Percentiles rank a stretch among this genome's conserved stretches.
These are phyloP conservation scores for Trifolium fragiferum DNA, from an alignment of 306 rosid genomes.

Conservation along the genomic window DNA sequence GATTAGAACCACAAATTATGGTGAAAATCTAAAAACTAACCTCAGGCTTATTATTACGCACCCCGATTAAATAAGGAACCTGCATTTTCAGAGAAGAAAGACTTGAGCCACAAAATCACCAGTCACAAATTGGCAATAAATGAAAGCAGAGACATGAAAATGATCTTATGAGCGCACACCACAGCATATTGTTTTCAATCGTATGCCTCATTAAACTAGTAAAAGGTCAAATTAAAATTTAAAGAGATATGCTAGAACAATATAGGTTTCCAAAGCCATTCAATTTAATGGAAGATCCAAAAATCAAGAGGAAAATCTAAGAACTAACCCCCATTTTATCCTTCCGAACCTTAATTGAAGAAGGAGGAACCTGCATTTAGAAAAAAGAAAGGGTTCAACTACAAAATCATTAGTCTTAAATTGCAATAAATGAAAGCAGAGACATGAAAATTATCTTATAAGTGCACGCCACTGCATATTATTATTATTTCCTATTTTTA, in stretches of 20 bases:
- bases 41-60: slow-evolving; percentile 51
- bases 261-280: too few relatives aligned
- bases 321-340: too few relatives aligned
- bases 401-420: slow-evolving; percentile 26
- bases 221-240: not conserved
- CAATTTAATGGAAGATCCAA: too few relatives aligned
- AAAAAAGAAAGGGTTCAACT: slow-evolving; percentile 16
- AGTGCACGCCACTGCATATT: not conserved
- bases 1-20: slow-evolving; percentile 7
- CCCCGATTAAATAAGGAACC: too few relatives aligned
- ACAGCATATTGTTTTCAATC: too few relatives aligned
- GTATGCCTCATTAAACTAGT: slow-evolving; percentile 46
- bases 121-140: too few relatives aligned
- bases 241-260: not conserved
- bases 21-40: slow-evolving; percentile 50
- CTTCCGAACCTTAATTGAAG: too few relatives aligned
- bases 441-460: not conserved
- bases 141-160: not conserved
- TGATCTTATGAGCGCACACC: slow-evolving; percentile 33
- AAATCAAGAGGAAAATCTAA: too few relatives aligned
- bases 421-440: slow-evolving; percentile 3
- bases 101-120: not conserved
- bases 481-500: too few relatives aligned
- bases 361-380: slow-evolving; percentile 74
- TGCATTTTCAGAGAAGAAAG: too few relatives aligned